Evolutionary conservation across 2,329 filamentous ascomycete genomes (phyloP), one percentile per base, ranked within the genome.

Genomic region (Coniosporium tulheliwenetii): DNA sequence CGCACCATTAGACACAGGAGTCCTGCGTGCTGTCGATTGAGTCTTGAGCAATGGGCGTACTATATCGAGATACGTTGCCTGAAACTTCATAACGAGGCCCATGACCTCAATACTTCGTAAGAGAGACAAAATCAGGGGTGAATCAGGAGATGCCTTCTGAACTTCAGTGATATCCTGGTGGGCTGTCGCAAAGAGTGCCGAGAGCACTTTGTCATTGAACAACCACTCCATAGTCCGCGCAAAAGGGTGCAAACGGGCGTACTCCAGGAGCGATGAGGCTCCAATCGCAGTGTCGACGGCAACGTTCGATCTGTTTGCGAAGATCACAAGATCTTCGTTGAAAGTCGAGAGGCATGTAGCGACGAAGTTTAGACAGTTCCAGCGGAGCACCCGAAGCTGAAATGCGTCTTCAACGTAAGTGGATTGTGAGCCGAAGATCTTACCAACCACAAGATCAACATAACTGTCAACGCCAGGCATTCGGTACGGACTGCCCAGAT

Each of bases 181-280:
- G 29, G 91, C 75, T 9, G 81, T 75, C 42, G 75, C 71, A 58
- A 95, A 89, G 2, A 98, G 63, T 10, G 80, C 75, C 47, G 74
- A 75, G 51, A 93, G 76, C 15, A 95, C 84, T 47, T 81, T 85
- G 52, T 93, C 85, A 55, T 93, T 95, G 60, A 93, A 94, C 61
- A 98, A 75, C 86, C 91, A 96, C 55, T 98, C 91, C 83, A 96
- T 95, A 12, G 93, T 80, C 44, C 93, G 77, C 2, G 84, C 79
- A 53, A 96, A 98, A 0, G 93, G 89, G 61, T 98, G 93, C 40
- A 94, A 72, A 16, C 78, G 76, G 43, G 91, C 77, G 55, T 98
- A 99, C 5, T 74, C 72, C 39, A 78, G 75, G 4, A 96, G 67
- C 42, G 83, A 82, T 2, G 79, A 81, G 3, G 84, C 72, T 35